These are phyloP conservation scores for Coniferiporia sulphurascens DNA, from an alignment of 1,284 basidiomycete species.

Conservation along the genomic window DNA sequence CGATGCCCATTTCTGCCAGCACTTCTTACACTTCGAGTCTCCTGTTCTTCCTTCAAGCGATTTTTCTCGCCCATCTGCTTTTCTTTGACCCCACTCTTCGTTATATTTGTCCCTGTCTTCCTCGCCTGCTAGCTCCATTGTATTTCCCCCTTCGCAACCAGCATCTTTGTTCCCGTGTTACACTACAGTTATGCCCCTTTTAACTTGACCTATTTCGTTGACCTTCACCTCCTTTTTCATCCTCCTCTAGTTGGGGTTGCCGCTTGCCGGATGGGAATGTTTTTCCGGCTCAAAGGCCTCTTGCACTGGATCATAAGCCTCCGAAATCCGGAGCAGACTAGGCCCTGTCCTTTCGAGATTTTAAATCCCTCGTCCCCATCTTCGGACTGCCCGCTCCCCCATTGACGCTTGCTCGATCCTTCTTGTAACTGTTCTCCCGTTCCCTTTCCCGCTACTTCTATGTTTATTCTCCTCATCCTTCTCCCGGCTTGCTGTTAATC, in stretches of 20 bases:
- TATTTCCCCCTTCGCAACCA: not conserved
- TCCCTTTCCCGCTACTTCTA: slow-evolving; percentile 23
- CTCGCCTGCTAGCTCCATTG: not conserved
- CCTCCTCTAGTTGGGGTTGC: not conserved
- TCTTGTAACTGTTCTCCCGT: slow-evolving; percentile 29
- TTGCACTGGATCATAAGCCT: not conserved
- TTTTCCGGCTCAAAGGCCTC: not conserved
- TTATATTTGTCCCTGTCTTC: not conserved
- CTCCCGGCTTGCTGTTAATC: not conserved
- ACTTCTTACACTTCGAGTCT: not conserved
- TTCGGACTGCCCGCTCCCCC: not conserved
- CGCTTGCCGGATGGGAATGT: not conserved
- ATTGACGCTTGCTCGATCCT: not conserved
- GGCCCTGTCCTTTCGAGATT: not conserved
- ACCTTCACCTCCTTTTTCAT: not conserved
- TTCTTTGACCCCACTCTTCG: not conserved
- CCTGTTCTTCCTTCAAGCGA: not conserved
- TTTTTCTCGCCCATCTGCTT: not conserved
- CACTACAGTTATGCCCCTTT: not conserved
- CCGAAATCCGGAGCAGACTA: not conserved
- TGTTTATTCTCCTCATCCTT: not conserved
- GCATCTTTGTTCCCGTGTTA: not conserved
- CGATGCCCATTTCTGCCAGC: not conserved
- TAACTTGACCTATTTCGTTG: not conserved
- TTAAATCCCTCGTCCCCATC: not conserved